Percentiles rank a stretch among this genome's conserved stretches.
Evolutionary conservation across 768 basidiomycete species (phyloP).

Genomic region (Trametes cubensis): DNA sequence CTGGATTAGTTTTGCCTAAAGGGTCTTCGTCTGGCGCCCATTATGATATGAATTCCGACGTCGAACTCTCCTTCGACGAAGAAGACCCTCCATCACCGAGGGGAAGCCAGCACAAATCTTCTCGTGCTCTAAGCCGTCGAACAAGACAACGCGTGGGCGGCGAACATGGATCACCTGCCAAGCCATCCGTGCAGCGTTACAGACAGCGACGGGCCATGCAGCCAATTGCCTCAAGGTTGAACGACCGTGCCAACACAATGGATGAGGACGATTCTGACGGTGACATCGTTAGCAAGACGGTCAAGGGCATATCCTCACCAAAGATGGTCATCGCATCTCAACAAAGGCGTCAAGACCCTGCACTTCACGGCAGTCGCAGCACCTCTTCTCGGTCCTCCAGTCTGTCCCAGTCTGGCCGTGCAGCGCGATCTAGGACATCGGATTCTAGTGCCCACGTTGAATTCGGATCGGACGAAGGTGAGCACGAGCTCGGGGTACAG

Average conservation of each 20-base stretch:
- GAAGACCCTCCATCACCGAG: neutral
- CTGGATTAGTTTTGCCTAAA: neutral
- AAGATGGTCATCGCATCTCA: neutral
- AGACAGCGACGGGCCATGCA: no score
- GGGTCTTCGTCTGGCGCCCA: neutral
- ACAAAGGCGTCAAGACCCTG: neutral
- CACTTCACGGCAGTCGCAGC: neutral
- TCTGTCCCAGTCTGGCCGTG: neutral
- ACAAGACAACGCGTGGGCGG: neutral
- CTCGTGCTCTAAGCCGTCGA: neutral
- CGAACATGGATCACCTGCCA: no score
- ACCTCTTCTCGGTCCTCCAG: neutral
- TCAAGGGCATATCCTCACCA: no score
- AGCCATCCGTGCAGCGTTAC: no score
- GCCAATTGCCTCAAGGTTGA: no score
- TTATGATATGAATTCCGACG: neutral
- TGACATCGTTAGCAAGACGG: no score
- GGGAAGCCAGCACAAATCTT: neutral
- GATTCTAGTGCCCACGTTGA: slow-evolving; percentile 10
- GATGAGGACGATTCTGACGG: no score
- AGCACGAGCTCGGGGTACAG: neutral
- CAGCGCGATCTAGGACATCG: neutral
- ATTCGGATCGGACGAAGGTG: slow-evolving; percentile 1
- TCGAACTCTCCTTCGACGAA: neutral
- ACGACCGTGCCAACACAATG: no score